These are phyloP conservation scores for Leishmania amazonensis DNA, from an alignment of 208 protist species.

Conservation along the genomic window DNA sequence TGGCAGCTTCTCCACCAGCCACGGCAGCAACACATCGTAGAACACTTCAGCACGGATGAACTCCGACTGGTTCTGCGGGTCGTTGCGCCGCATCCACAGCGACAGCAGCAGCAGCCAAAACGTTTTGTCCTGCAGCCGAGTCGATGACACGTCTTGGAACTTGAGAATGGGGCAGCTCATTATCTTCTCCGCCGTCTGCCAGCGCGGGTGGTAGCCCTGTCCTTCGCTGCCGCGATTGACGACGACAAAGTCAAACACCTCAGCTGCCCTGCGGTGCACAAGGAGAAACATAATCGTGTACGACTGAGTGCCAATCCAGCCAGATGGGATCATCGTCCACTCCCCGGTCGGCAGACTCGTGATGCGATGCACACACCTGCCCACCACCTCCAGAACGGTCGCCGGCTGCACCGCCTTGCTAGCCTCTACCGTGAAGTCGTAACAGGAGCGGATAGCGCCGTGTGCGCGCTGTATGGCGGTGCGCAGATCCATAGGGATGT, in stretches of 20 bases:
- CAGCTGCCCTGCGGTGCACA: conserved; percentile 29
- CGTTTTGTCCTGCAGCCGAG: conserved; percentile 41
- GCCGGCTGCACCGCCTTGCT: conserved; percentile 31
- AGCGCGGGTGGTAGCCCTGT: conserved; percentile 64
- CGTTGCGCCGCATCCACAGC: conserved; percentile 70
- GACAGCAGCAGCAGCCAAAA: conserved; percentile 82
- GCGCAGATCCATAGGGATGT: conserved; percentile 30
- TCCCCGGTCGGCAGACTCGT: conserved; percentile 44
- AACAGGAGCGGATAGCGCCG: conserved; percentile 38
- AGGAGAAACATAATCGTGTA: conserved; percentile 57
- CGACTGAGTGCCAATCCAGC: conserved; percentile 46
- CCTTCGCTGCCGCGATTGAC: conserved; percentile 64
- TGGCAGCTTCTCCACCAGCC: conserved; percentile 56
- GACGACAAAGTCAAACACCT: conserved; percentile 48
- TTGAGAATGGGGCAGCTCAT: conserved; percentile 46
- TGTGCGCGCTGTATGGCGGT: conserved; percentile 52
- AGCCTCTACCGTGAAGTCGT: conserved; percentile 38
- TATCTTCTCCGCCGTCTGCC: conserved; percentile 65
- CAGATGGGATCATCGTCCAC: conserved; percentile 54
- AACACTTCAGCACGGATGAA: conserved; percentile 82
- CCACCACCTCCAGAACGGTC: conserved; percentile 37
- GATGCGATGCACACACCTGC: conserved; percentile 30
- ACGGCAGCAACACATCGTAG: conserved; percentile 85
- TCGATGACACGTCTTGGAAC: conserved; percentile 42
- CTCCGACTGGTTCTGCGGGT: conserved; percentile 65